These are phyloP conservation scores for Aspergillus pseudoterreus DNA, from an alignment of 2,329 filamentous ascomycete species.

Conservation along the genomic window DNA sequence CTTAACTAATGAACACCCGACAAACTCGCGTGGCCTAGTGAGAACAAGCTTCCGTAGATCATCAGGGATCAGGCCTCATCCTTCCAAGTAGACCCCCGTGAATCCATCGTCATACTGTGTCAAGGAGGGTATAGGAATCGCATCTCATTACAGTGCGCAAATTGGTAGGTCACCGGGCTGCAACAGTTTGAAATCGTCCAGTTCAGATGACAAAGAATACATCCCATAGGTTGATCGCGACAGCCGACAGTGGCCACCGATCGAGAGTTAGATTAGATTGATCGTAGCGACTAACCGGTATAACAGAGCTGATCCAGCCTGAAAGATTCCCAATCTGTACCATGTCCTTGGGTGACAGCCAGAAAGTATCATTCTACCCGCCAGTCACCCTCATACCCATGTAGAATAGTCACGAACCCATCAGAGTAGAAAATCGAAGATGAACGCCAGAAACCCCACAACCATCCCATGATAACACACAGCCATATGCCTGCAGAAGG, in stretches of 20 bases:
- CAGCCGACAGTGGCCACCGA: conserved; percentile 15
- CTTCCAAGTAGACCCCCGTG: conserved; percentile 1
- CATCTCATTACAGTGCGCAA: neutral
- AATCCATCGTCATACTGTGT: neutral
- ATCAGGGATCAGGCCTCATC: conserved; percentile 7
- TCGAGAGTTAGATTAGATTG: conserved; percentile 22
- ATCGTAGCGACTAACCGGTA: conserved; percentile 17
- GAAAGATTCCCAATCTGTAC: conserved; percentile 21
- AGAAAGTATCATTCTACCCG: conserved; percentile 24
- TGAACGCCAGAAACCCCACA: conserved; percentile 40
- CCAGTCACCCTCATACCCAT: conserved; percentile 25
- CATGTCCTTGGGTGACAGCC: conserved; percentile 14
- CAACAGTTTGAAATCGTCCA: neutral
- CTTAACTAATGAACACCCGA: neutral
- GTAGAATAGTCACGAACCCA: conserved; percentile 29
- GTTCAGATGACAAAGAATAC: neutral
- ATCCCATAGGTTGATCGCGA: conserved; percentile 16
- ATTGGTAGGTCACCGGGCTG: no score
- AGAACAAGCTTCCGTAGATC: conserved; percentile 6
- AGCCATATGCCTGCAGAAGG: conserved; percentile 32
- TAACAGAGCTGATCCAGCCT: conserved; percentile 15
- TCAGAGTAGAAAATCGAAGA: conserved; percentile 21
- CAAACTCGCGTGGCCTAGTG: neutral
- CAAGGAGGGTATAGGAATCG: conserved; percentile 1
- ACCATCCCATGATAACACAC: conserved; percentile 32